Percentiles rank a stretch among this genome's conserved stretches.
Conservation (phyloP, 2,329 filamentous ascomycete species). For the Penicillium aurantiogriseum region DNA sequence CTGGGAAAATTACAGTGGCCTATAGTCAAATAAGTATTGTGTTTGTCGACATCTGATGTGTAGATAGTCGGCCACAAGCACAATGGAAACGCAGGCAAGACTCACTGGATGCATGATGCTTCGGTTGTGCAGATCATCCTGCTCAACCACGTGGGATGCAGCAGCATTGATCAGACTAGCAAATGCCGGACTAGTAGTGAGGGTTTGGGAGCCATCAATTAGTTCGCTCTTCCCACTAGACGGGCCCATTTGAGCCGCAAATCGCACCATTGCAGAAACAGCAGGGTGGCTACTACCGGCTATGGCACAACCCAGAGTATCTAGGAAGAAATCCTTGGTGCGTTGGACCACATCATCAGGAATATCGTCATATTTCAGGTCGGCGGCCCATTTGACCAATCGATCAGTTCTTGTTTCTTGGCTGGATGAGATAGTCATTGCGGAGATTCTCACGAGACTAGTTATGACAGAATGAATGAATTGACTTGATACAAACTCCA, state of each 20-base stretch:
- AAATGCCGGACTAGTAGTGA: slow-evolving; percentile 30
- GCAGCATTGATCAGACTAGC: slow-evolving; percentile 33
- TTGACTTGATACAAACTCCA: background rate
- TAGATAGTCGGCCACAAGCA: background rate
- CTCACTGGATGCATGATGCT: slow-evolving; percentile 36
- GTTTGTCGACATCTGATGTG: background rate
- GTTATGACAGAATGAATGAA: background rate
- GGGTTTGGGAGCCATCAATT: slow-evolving; percentile 24
- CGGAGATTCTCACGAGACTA: background rate
- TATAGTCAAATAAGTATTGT: slow-evolving; percentile 8
- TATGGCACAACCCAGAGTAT: slow-evolving; percentile 32
- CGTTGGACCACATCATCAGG: slow-evolving; percentile 28
- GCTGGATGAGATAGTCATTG: background rate
- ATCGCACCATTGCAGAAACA: slow-evolving; percentile 24
- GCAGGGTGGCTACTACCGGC: slow-evolving; percentile 32
- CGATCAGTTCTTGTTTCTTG: slow-evolving; percentile 20
- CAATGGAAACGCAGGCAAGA: background rate
- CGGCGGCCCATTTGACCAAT: slow-evolving; percentile 23
- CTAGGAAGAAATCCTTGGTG: slow-evolving; percentile 35
- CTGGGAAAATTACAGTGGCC: slow-evolving; percentile 33
- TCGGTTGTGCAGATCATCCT: slow-evolving; percentile 36
- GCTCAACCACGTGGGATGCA: slow-evolving; percentile 34
- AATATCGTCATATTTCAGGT: slow-evolving; percentile 24
- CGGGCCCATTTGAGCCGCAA: slow-evolving; percentile 29
- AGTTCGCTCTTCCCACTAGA: slow-evolving; percentile 29